phyloP scores from a whole-genome alignment of 1,284 basidiomycete species.

The Apiotrichum mycotoxinovorans region DNA sequence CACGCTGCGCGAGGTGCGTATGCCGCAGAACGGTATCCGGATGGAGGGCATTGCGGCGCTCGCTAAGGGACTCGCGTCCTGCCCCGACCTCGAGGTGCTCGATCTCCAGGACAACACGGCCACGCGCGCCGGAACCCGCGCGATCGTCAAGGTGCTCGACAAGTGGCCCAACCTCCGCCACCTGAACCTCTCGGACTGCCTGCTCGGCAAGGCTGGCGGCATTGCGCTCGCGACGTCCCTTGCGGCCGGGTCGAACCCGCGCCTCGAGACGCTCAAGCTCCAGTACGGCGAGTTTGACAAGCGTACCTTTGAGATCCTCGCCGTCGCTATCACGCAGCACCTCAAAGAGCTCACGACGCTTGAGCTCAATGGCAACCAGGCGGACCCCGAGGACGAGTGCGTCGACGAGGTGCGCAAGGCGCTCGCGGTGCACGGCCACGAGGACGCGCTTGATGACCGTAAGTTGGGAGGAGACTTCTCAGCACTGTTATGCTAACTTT shows the following conservation, averaged over 20 bases:
- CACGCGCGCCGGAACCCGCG: conserved; percentile 66
- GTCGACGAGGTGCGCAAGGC: conserved; percentile 63
- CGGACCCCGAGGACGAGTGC: conserved; percentile 73
- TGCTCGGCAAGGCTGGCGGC: conserved; percentile 64
- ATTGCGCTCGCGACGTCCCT: conserved; percentile 63
- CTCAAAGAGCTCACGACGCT: conserved; percentile 61
- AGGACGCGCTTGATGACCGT: conserved; percentile 72
- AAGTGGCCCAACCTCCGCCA: conserved; percentile 69
- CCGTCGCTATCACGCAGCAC: conserved; percentile 61
- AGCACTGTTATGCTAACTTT: background rate
- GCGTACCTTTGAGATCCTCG: conserved; percentile 64
- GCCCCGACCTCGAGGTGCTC: conserved; percentile 66
- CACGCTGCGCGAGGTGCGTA: conserved; percentile 71
- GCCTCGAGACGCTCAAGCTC: conserved; percentile 70
- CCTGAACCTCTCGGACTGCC: conserved; percentile 89
- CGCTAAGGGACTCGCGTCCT: conserved; percentile 69
- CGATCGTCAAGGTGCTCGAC: conserved; percentile 68
- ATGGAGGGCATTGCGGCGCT: conserved; percentile 88
- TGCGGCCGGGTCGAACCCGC: conserved; percentile 62
- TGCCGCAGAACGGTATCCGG: conserved; percentile 96
- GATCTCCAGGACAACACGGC: conserved; percentile 97
- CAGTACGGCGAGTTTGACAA: conserved; percentile 87
- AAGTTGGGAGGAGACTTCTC: conserved; percentile 23
- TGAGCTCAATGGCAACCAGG: conserved; percentile 85
- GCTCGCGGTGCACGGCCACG: conserved; percentile 69